phyloP scores from a whole-genome alignment of 2,329 filamentous ascomycete genomes.

The Botrytis cinerea region DNA sequence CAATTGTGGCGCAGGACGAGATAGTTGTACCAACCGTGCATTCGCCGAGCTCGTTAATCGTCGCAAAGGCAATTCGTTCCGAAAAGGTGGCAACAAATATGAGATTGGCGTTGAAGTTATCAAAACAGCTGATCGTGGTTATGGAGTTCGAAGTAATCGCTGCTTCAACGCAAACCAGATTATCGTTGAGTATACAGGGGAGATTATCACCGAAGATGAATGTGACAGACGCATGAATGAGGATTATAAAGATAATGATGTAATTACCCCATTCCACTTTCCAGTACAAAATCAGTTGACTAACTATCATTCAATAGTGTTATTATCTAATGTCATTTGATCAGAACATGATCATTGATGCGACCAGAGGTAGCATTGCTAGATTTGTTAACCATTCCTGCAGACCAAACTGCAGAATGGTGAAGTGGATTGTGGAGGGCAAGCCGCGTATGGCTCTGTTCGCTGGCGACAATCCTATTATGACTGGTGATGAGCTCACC shows the following conservation, averaged over 20 bases:
- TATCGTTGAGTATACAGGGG: constrained; percentile 97
- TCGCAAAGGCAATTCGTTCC: constrained; percentile 50
- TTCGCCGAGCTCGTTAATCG: constrained; percentile 80
- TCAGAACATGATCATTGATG: constrained; percentile 98
- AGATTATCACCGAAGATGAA: constrained; percentile 94
- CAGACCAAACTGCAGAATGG: constrained; percentile 94
- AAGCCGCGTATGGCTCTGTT: constrained; percentile 97
- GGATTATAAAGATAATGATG: constrained; percentile 90
- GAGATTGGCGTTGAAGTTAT: constrained; percentile 93
- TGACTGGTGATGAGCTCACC: constrained; percentile 92
- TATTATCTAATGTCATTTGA: constrained; percentile 99
- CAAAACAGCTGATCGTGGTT: constrained; percentile 84
- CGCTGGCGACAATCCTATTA: constrained; percentile 83
- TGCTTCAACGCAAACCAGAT: constrained; percentile 88
- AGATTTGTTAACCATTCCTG: constrained; percentile 98
- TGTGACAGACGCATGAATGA: constrained; percentile 93
- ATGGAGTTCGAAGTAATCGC: constrained; percentile 87
- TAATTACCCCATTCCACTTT: constrained; percentile 47
- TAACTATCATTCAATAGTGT: constrained; percentile 57
- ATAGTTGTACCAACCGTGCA: constrained; percentile 78
- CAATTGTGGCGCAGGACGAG: constrained; percentile 80
- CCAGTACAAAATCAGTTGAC: constrained; percentile 25
- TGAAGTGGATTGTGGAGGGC: constrained; percentile 93
- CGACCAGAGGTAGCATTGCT: constrained; percentile 91
- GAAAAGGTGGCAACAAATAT: constrained; percentile 73